Percentiles rank a stretch among this genome's conserved stretches.
Evolutionary conservation across 768 basidiomycete genomes (phyloP).

Genomic region (Rubroboletus pulcherrimus): DNA sequence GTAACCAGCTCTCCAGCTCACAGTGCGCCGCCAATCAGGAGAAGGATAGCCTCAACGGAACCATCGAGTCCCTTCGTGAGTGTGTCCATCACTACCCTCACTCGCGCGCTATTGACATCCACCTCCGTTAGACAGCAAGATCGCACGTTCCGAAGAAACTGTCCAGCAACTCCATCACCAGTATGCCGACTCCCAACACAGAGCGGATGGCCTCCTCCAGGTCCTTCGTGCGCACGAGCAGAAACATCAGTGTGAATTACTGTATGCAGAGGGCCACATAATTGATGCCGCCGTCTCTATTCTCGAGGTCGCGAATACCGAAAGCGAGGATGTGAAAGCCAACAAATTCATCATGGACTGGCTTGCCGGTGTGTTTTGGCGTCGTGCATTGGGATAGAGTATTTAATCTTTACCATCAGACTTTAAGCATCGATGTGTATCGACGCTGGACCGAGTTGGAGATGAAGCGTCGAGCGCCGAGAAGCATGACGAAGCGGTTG

Average conservation of each 20-base stretch:
- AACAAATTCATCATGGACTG: not conserved
- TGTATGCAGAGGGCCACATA: not conserved
- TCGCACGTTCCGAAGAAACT: not conserved
- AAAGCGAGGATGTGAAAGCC: not conserved
- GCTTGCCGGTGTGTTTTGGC: not conserved
- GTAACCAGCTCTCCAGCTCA: not conserved
- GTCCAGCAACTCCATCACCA: not conserved
- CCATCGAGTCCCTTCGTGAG: not conserved
- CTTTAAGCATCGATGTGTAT: not conserved
- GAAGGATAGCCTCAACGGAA: not conserved
- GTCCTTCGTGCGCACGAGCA: not conserved
- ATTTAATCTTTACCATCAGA: not conserved
- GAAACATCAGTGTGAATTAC: conserved; percentile 1
- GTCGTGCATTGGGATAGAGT: fast-evolving
- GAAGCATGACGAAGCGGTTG: not conserved
- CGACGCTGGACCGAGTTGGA: not conserved
- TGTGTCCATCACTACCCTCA: not conserved
- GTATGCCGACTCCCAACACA: not conserved
- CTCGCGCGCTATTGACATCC: not conserved
- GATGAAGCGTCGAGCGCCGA: not conserved
- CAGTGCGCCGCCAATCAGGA: not conserved
- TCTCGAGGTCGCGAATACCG: not conserved
- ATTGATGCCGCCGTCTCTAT: not conserved
- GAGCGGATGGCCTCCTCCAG: not conserved
- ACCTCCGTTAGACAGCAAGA: not conserved